Base-by-base conservation (phyloP, 1,284 basidiomycete genomes). In the Ganoderma lucidum region DNA sequence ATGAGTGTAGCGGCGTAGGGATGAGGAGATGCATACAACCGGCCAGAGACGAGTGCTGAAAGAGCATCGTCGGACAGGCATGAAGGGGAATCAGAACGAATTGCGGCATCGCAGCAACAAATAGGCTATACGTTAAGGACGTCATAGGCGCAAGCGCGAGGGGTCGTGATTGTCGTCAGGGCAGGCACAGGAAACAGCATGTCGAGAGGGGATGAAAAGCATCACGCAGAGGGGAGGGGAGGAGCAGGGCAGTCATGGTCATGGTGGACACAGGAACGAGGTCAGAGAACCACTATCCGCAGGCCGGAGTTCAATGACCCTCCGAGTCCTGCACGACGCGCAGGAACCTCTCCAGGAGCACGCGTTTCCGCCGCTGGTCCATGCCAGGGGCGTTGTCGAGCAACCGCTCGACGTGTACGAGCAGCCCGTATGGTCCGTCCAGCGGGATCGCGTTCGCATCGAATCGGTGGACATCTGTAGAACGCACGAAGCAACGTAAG, bases 381-480 rank as follows among this genome's bases (percentile, higher is more conserved):
- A 85, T 66, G 70, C 81, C 80, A 30, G 84, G 83, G 23, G 81
- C 77, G 41, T 86, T 81, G 63, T 83, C 81, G 64, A 93, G 83
- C 56, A 93, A 82, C 60, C 84, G 83, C 75, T 89, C 88, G 6
- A 92, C 89, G 63, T 86, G 87, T 39, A 83, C 77, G 37, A 93
- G 82, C 60, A 93, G 87, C 30, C 92, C 92, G 48, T 82, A 84
- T 14, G 90, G 86, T 23, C 92, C 92, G 69, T 93, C 90, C 62
- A 94, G 87, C 8, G 91, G 89, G 62, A 93, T 93, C 58, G 87
- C 83, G 73, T 90, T 87, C 55, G 89, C 89, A 78, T 93, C 92
- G 76, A 91, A 93, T 66, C 88, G 87, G 75, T 80, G 80, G 60
- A 81, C 80, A 73, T 80, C 81, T 82, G 64, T 56, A 65, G 60